Evolutionary conservation across 1,284 basidiomycete species (phyloP), one percentile per base, ranked within the genome.

Genomic region (Irpex sp.): DNA sequence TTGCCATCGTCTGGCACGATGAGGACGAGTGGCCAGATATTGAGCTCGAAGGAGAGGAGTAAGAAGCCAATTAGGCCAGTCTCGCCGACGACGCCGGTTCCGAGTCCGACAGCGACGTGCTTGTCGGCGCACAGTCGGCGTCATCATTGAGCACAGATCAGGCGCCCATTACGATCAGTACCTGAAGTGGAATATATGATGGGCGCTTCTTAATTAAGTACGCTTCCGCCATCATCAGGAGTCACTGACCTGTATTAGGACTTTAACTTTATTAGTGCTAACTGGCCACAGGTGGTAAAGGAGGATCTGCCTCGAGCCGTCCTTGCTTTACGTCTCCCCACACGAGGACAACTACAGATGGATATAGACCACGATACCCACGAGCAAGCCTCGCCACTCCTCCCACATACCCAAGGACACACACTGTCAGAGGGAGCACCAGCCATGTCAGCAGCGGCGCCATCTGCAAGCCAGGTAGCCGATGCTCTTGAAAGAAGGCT

Each of bases 401-500:
- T 33, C 31, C 31, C 31, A 33, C 31, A 33, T 33, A 15, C 60
- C 2, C 43, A 31, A 35, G 63, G n/a, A 5, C 60, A 61, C 19
- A 61, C 63, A n/a, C 55, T 61, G 15, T 33, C 54, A 31, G 58
- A 59, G 19, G 31, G 53, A 15, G 33, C 53, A 11, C 15, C 57
- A 9, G 17, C 55, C 19, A 59, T 64, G 63, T 51, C 60, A 7
- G 17, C 66, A 6, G 63, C 63, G 7, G 17, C 66, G 6, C 65
- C 63, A 13, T 58, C 50, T 49, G 26, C 63, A 11, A 59, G 47
- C 19, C 47, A 59, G 19, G 58, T 67, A 9, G 64, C 67, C 37
- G 62, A 62, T n/a, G 69, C 70, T 31, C 58, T 70, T 49, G 67
- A 72, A 60, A 64, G 65, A 11, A 60, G 66, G 19, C 61, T 65